A percentile compares a stretch with the other conserved stretches of the same genome.
These are phyloP conservation scores for Yamadazyma taylorii DNA, from an alignment of 1,139 yeast species.

Conservation along the genomic window DNA sequence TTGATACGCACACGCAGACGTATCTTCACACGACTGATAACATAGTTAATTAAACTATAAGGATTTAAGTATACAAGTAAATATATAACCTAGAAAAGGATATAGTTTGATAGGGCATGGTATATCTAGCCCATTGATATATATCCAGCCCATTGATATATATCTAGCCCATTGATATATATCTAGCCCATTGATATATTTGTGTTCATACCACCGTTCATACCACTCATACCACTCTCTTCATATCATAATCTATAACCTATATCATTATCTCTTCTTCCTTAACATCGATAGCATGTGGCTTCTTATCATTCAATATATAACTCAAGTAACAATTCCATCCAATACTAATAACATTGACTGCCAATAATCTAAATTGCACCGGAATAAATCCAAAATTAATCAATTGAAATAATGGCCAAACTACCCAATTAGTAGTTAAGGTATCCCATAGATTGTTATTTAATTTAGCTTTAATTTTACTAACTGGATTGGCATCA, in stretches of 20 bases:
- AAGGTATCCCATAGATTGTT: conserved; percentile 62
- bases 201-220: too few species aligned
- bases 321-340: conserved; percentile 82
- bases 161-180: too few species aligned
- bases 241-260: conserved; percentile 1
- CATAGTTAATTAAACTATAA: too few species aligned
- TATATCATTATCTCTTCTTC: conserved; percentile 7
- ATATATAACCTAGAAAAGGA: too few species aligned
- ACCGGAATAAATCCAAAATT: conserved; percentile 76
- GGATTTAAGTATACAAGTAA: too few species aligned
- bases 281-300: conserved; percentile 5
- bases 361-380: conserved; percentile 64
- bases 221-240: too few species aligned
- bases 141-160: too few species aligned
- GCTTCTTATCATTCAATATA: conserved; percentile 8
- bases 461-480: conserved; percentile 39
- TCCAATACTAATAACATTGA: conserved; percentile 69
- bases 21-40: conserved; percentile 2
- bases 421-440: conserved; percentile 72
- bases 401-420: conserved; percentile 80
- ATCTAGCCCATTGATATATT: too few species aligned
- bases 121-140: too few species aligned
- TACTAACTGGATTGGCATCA: conserved; percentile 21
- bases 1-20: conserved; percentile 1
- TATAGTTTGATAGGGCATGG: too few species aligned